Base-by-base conservation (phyloP, 2,329 filamentous ascomycete species). In the Penicillium sclerotiorum region DNA sequence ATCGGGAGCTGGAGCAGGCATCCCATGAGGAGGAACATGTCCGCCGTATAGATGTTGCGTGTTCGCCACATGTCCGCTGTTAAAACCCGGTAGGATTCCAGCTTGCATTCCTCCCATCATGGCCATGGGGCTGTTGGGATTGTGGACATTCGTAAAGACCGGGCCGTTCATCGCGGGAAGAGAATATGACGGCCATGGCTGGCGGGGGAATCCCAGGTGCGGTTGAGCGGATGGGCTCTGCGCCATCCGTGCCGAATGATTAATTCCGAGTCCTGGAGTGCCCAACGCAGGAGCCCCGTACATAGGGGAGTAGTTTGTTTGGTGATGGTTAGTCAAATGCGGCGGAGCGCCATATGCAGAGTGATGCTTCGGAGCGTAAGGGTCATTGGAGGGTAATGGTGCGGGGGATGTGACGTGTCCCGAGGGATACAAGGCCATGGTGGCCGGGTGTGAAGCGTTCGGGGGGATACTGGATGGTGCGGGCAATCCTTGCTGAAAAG, bases 141-240 rank as follows among this genome's bases (percentile, higher is more conserved):
- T 89, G 61, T 86, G 83, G 21, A 94, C 80, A 64, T 93, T 94
- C 13, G 88, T 87, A 77, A 93, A 84, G 22, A 93, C 85, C 1
- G 86, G 80, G 1, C 85, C 84, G 35, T 77, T 74, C 76, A 86
- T 80, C n/a, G 78, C 75, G 3, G 86, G 80, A 3, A 88, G 77
- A 3, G 79, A 79, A 60, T 86, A 82, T 6, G 74, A 76, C 8
- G 74, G 71, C 61, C 74, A 77, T 2, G 75, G 73, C 25, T 67
- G 77, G 62, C 74, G 73, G 23, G 63, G 64, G 47, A 70, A 72
- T 22, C 59, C 63, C 47, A 71, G 44, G 11, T 66, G 63, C 3
- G 63, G 63, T 39, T 70, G 68, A 15, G 61, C 61, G 72, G 75
- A 71, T 27, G 76, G 74, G 13, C 74, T 73, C 46, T 79, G 76